Evolutionary conservation across 768 basidiomycete species (phyloP).

Genomic region (Rhizopogon sp.): DNA sequence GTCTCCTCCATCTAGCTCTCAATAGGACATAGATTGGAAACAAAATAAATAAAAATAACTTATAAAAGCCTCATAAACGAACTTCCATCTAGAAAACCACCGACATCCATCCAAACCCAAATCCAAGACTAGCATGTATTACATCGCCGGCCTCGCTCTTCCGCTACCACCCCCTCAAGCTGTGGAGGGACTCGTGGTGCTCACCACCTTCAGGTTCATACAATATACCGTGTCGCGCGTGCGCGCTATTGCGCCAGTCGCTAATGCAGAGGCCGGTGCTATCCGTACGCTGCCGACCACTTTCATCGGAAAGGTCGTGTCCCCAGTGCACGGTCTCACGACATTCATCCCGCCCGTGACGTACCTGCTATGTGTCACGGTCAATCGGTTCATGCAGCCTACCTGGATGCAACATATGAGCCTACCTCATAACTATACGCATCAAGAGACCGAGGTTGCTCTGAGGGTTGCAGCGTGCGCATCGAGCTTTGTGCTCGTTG

Average conservation of each 20-base stretch:
- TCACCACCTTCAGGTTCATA: conserved; percentile 9
- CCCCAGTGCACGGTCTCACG: conserved; percentile 19
- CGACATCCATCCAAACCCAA: too few species aligned
- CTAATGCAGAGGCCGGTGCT: conserved; percentile 6
- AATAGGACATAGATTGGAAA: too few species aligned
- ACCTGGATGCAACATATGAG: conserved; percentile 22
- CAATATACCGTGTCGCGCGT: neutral
- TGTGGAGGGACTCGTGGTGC: conserved; percentile 11
- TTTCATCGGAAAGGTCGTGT: conserved; percentile 17
- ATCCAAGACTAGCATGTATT: neutral
- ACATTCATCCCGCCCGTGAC: conserved; percentile 14
- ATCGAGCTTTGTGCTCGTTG: conserved; percentile 4
- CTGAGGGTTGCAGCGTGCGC: conserved; percentile 17
- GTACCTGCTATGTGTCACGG: conserved; percentile 17
- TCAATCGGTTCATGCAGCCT: conserved; percentile 23
- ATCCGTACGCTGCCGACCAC: conserved; percentile 8
- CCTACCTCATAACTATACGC: conserved; percentile 9
- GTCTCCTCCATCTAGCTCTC: too few species aligned
- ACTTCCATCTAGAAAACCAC: too few species aligned
- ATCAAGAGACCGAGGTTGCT: conserved; percentile 7
- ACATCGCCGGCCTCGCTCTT: conserved; percentile 11
- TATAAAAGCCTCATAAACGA: too few species aligned
- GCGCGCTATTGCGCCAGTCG: neutral
- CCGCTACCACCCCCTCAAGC: conserved; percentile 1
- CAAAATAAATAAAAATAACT: too few species aligned